phyloP scores from a whole-genome alignment of 495 filamentous ascomycete species.

The Tuber brumale region DNA sequence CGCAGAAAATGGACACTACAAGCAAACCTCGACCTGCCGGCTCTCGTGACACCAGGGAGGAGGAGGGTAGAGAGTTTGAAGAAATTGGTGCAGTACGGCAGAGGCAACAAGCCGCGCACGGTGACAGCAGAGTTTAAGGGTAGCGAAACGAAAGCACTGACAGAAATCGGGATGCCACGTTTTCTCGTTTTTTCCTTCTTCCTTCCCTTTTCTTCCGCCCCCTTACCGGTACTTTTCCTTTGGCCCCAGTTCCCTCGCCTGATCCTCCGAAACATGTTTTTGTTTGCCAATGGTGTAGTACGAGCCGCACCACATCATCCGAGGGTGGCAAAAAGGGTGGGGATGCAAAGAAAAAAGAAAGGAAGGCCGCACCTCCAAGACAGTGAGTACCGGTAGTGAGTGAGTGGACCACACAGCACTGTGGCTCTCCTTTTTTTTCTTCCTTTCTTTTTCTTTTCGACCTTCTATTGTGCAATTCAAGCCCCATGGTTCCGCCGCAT shows the following conservation, averaged over 20 bases:
- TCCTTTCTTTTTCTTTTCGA: neutral
- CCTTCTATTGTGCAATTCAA: neutral
- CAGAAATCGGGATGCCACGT: conserved; percentile 5
- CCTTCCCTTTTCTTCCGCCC: neutral
- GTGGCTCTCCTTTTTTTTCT: neutral
- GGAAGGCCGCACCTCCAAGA: too few species aligned
- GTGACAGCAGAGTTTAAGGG: neutral
- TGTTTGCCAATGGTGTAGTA: conserved; percentile 1
- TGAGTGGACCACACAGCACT: neutral
- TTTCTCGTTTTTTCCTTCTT: neutral
- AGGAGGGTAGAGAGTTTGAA: neutral
- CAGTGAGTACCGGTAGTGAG: too few species aligned
- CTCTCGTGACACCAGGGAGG: neutral
- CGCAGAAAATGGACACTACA: neutral
- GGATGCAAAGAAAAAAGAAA: neutral
- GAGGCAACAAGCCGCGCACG: neutral
- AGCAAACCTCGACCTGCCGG: neutral
- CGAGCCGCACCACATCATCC: neutral
- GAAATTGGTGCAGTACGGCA: neutral
- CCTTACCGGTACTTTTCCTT: neutral
- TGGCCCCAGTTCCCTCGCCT: neutral
- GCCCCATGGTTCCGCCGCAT: neutral
- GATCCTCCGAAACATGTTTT: neutral
- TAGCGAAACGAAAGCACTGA: neutral
- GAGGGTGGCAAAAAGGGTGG: neutral